These are phyloP conservation scores for Aristolochia californica DNA, from an alignment of 164 flowering plant genomes.

Conservation along the genomic window DNA sequence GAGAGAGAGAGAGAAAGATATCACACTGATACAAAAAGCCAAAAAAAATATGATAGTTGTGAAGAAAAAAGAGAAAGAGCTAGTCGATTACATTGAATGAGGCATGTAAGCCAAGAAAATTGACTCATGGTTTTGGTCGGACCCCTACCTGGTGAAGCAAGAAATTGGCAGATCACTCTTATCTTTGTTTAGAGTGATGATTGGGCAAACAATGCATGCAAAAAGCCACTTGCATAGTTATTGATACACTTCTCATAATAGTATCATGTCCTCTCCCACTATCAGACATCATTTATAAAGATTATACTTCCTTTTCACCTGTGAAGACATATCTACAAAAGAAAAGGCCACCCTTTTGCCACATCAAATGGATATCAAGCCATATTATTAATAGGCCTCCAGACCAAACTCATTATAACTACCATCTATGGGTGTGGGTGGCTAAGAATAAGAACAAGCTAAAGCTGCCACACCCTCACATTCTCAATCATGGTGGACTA, in stretches of 20 bases:
- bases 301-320: not conserved
- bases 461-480: slow-evolving; percentile 5
- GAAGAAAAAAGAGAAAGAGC: too few relatives aligned
- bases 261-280: slow-evolving; percentile 2
- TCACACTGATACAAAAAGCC: too few relatives aligned
- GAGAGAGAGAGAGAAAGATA: too few relatives aligned
- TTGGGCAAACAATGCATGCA: slow-evolving; percentile 9
- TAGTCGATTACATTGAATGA: too few relatives aligned
- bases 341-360: slow-evolving; percentile 6
- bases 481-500: slow-evolving; percentile 6
- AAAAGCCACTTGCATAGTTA: slow-evolving; percentile 14
- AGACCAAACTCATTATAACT: slow-evolving; percentile 10
- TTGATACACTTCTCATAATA: slow-evolving; percentile 18
- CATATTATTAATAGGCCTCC: slow-evolving; percentile 4
- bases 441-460: slow-evolving; percentile 5
- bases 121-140: not conserved
- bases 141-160: slow-evolving; percentile 5
- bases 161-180: slow-evolving; percentile 1
- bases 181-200: slow-evolving; percentile 4
- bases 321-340: not conserved
- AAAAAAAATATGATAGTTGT: too few relatives aligned
- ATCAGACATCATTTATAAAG: not conserved
- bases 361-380: slow-evolving; percentile 6
- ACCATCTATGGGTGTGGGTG: slow-evolving; percentile 5
- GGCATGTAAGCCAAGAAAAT: not conserved